Base-by-base conservation (phyloP, 208 protist genomes). In the Wallacemonas sp. region DNA sequence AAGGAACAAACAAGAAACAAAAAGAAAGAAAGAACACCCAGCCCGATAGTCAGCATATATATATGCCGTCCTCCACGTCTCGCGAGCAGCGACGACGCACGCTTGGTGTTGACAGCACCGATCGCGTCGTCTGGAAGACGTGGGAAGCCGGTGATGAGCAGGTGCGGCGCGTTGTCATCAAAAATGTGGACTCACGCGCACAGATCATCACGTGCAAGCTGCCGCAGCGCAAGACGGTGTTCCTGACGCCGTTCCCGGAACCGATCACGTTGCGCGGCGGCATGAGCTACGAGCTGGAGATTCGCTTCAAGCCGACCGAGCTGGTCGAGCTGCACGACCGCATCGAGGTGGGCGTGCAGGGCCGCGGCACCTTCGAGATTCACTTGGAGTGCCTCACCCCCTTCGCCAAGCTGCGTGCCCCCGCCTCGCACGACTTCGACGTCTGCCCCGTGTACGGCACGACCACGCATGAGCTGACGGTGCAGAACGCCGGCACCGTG, bases 121-220 rank as follows among this genome's bases (percentile, higher is more conserved):
- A 92, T 61, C 78, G 81, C 27, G 64, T 97, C 27, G 72, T 83
- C 16, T 97, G 92, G 90, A 90, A 91, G 41, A 61, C 84, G 30
- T 97, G 94, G 92, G 81, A 87, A 44, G 81, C 90, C 14, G 92
- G 87, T 1, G 78, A 80, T 17, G 89, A 97, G 76, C 94, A 97
- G 73, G 79, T 72, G n/a, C 81, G 81, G 26, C 84, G 80, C 68
- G 70, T 98, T n/a, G 71, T 83, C 24, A 76, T 98, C 39, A 93
- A 92, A 36, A 98, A 98, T 72, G 19, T 92, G 19, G 85, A 88
- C 43, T 52, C 32, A 6, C 65, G 77, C 19, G 76, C 80, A 9
- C 90, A 96, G 69, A 87, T 77, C 19, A 83, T 98, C 29, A 61
- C 72, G 61, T 94, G 96, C 70, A 66, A 75, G 29, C 78, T 96